Conservation (phyloP, 176 grass and related monocot genomes). For the Microstegium vimineum region DNA sequence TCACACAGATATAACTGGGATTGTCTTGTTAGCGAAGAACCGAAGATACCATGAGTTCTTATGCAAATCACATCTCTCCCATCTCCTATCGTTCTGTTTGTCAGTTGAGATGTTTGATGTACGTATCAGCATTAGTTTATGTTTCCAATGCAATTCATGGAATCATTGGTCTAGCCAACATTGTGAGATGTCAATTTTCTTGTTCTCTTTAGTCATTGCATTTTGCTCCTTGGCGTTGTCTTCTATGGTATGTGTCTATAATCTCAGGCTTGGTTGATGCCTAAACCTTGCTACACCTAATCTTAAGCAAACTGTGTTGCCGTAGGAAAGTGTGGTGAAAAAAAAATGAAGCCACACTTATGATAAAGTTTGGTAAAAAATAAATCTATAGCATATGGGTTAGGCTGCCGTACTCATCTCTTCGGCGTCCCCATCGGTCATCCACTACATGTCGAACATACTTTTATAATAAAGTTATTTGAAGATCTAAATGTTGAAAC, state of each 20-base stretch:
- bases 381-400: too few species aligned
- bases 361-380: too few species aligned
- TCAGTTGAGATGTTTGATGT: conserved; percentile 24
- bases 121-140: background rate
- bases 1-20: background rate
- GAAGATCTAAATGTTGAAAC: too few species aligned
- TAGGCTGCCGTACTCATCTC: too few species aligned
- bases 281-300: too few species aligned
- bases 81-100: background rate
- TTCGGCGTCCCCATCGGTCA: too few species aligned
- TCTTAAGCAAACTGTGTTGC: too few species aligned
- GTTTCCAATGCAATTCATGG: background rate
- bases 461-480: too few species aligned
- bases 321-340: too few species aligned
- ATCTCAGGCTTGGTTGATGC: background rate
- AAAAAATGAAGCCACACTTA: too few species aligned
- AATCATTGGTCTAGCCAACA: background rate
- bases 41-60: background rate
- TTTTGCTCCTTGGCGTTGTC: background rate
- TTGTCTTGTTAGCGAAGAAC: background rate
- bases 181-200: background rate
- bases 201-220: background rate
- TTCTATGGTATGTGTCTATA: background rate
- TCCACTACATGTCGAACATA: too few species aligned
- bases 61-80: background rate